Conservation (phyloP, 2,329 filamentous ascomycete genomes). For the Alternaria postmessia region DNA sequence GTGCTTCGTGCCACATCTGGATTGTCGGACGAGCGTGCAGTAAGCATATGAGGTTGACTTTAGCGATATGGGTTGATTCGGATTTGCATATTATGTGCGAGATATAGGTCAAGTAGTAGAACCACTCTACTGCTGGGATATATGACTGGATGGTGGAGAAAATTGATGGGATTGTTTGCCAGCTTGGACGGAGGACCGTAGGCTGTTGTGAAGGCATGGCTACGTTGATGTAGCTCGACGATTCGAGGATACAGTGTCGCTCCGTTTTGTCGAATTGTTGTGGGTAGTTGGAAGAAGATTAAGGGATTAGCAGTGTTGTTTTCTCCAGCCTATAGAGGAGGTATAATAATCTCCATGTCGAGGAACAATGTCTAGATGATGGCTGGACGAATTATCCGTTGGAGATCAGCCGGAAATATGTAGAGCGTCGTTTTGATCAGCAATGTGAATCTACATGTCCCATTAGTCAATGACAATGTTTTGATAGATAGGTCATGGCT, state of each 20-base stretch:
- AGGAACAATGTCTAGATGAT: neutral
- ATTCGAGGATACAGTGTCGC: neutral
- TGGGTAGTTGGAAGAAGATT: neutral
- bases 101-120: neutral
- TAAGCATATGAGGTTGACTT: neutral
- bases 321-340: neutral
- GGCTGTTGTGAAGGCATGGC: neutral
- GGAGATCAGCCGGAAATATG: neutral
- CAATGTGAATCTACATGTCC: neutral
- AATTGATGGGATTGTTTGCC: neutral
- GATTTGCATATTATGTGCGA: neutral
- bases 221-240: too few relatives aligned
- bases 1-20: conserved; percentile 1
- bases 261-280: neutral
- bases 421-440: neutral
- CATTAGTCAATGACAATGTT: neutral
- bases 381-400: neutral
- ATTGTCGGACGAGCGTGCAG: neutral
- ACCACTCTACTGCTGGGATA: neutral
- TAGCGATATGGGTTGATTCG: neutral
- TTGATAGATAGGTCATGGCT: neutral
- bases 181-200: neutral
- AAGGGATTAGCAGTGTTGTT: too few relatives aligned
- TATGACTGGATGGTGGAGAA: neutral
- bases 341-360: neutral